phyloP scores from a whole-genome alignment of 768 basidiomycete genomes.

The Calocera cornea region DNA sequence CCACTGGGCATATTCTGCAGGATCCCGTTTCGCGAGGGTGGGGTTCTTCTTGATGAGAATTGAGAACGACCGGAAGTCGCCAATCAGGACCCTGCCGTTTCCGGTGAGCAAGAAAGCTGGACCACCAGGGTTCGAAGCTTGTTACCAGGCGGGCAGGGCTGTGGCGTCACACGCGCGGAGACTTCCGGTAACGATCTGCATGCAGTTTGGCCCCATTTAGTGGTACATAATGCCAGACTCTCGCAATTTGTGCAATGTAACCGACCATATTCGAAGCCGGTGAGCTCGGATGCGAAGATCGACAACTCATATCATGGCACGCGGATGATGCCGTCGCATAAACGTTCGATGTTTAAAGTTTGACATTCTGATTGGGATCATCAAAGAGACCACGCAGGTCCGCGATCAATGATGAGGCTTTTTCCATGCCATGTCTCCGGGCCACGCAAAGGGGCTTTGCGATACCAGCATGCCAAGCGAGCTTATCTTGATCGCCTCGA shows the following conservation, averaged over 20 bases:
- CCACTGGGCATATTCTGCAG: neutral
- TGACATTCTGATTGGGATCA: neutral
- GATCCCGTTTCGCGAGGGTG: neutral
- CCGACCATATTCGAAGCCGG: too few relatives aligned
- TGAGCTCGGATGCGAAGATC: too few relatives aligned
- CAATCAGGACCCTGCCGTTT: slow-evolving; percentile 1
- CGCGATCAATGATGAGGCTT: neutral
- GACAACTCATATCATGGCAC: too few relatives aligned
- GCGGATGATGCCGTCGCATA: too few relatives aligned
- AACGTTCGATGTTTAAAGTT: neutral
- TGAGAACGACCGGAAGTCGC: neutral
- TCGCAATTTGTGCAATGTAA: too few relatives aligned
- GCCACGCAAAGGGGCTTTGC: neutral
- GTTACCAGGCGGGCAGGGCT: neutral
- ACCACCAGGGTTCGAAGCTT: neutral
- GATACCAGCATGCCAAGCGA: neutral
- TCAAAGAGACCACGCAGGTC: neutral
- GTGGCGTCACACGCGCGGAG: neutral
- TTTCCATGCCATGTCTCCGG: neutral
- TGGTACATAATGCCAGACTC: too few relatives aligned
- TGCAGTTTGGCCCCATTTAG: neutral
- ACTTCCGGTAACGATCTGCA: neutral
- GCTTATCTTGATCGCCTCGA: neutral
- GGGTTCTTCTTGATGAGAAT: neutral
- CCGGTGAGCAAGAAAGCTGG: neutral